Base-by-base conservation (phyloP, 2,329 filamentous ascomycete genomes). In the Pseudocercospora fuligena region DNA sequence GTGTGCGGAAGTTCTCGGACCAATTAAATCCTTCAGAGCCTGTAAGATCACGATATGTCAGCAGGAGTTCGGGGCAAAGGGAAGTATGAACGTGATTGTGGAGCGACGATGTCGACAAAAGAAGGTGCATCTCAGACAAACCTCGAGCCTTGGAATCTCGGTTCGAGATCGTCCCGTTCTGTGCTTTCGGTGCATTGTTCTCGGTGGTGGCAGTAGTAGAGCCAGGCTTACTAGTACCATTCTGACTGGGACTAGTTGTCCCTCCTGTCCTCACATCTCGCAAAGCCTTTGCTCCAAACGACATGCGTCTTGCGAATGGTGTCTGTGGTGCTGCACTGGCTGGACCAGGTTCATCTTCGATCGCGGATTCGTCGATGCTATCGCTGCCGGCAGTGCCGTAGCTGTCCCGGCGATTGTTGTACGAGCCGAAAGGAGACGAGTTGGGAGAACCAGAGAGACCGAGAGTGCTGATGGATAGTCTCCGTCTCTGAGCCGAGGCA, bases 1-100 rank as follows among this genome's bases (percentile, higher is more conserved):
- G 91, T 76, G 90, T 91, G 80, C 93, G 92, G 85, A 97, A 89
- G 84, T 97, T 94, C 84, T 97, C 94, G 78, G 93, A 92, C 91
- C 94, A 97, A 82, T 97, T 97, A 87, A 96, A 97, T 80, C 92
- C 92, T 86, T 95, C 93, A 86, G 88, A 82, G 81, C 85, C 87
- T 83, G 81, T 80, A 75, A 80, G 77, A 79, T 81, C 80, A 82
- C 40, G 12, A 79, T 79, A 80, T 76, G 79, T 84, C 84, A 84
- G 81, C 67, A 70, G 36, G 29, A 11, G 19, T 23, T 27, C 27
- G 23, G 43, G 11, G 23, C 51, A 8, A 47, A 5, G 49, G 57
- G 40, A 36, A 12, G n/a, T 19, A 27, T 64, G 60, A 57, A 46
- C 72, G 77, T 72, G 72, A 68, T 70, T 31, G 61, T 56, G 63